Percentiles rank a stretch among this genome's conserved stretches.
These are phyloP conservation scores for Aethionema arabicum DNA, from an alignment of 345 rosid species.

Conservation along the genomic window DNA sequence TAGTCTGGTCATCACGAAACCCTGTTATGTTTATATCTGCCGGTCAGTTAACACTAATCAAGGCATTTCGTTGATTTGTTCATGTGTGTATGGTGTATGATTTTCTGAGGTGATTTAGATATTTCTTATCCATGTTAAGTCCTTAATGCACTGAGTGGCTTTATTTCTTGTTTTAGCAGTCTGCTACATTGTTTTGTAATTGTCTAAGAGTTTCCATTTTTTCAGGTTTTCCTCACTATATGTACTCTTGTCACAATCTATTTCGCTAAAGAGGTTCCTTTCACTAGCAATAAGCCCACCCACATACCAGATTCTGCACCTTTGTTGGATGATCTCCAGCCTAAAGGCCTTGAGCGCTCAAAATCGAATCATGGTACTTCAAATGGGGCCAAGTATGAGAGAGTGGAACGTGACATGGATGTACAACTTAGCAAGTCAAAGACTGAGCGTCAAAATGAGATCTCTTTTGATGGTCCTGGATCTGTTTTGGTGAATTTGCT, in stretches of 20 bases:
- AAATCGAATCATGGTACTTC: slow-evolving; percentile 44
- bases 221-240: slow-evolving; percentile 81
- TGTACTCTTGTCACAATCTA: slow-evolving; percentile 83
- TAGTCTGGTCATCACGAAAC: neutral
- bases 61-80: neutral
- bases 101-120: slow-evolving; percentile 6
- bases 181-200: neutral
- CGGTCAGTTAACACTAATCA: slow-evolving; percentile 9
- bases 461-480: slow-evolving; percentile 74
- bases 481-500: slow-evolving; percentile 85
- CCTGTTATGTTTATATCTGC: slow-evolving; percentile 21
- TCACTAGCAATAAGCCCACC: slow-evolving; percentile 41
- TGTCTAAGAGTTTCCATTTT: slow-evolving; percentile 11
- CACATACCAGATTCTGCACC: slow-evolving; percentile 77
- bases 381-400: slow-evolving; percentile 40
- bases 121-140: neutral
- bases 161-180: slow-evolving; percentile 18
- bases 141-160: neutral
- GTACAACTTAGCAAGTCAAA: slow-evolving; percentile 41
- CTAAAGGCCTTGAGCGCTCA: slow-evolving; percentile 49
- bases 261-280: slow-evolving; percentile 87
- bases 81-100: no score
- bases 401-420: slow-evolving; percentile 42
- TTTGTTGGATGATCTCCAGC: slow-evolving; percentile 57
- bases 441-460: slow-evolving; percentile 47